Conservation (phyloP, 345 rosid genomes). For the Firmiana major region DNA sequence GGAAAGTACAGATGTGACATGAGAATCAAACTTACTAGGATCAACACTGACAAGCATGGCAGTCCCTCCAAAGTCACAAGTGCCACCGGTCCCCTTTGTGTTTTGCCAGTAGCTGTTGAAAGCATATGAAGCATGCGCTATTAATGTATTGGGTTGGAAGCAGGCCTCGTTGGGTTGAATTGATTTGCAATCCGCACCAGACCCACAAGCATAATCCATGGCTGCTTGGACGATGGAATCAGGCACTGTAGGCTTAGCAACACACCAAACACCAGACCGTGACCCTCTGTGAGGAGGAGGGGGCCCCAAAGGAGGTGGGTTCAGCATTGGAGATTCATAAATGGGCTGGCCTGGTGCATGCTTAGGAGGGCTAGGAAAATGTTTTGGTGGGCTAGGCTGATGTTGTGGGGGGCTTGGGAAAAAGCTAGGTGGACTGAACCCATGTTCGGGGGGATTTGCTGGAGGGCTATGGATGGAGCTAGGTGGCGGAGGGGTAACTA, state of each 20-base stretch:
- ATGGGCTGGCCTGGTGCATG: conserved; percentile 10
- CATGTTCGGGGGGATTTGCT: neutral
- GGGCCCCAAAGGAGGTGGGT: conserved; percentile 11
- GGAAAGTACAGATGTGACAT: neutral
- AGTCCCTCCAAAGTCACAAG: conserved; percentile 51
- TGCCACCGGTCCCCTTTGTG: conserved; percentile 31
- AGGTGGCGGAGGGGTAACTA: neutral
- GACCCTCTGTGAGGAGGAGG: conserved; percentile 23
- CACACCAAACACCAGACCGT: conserved; percentile 33
- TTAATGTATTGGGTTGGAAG: conserved; percentile 38
- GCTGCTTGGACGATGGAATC: conserved; percentile 34
- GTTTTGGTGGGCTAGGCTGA: conserved; percentile 17
- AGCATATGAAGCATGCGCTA: conserved; percentile 45
- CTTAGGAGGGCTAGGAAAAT: conserved; percentile 11
- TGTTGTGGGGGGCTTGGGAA: conserved; percentile 13
- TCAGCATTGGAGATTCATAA: neutral
- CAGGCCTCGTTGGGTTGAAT: conserved; percentile 35
- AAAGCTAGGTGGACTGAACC: neutral
- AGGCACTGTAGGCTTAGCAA: conserved; percentile 41
- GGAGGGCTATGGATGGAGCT: conserved; percentile 9
- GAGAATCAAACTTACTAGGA: conserved; percentile 34
- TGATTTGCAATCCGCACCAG: conserved; percentile 40
- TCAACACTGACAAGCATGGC: conserved; percentile 44
- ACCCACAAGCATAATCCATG: conserved; percentile 51
- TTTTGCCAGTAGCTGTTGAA: conserved; percentile 52